phyloP scores from a whole-genome alignment of 805 yeast genomes.

The Pichia manshurica region DNA sequence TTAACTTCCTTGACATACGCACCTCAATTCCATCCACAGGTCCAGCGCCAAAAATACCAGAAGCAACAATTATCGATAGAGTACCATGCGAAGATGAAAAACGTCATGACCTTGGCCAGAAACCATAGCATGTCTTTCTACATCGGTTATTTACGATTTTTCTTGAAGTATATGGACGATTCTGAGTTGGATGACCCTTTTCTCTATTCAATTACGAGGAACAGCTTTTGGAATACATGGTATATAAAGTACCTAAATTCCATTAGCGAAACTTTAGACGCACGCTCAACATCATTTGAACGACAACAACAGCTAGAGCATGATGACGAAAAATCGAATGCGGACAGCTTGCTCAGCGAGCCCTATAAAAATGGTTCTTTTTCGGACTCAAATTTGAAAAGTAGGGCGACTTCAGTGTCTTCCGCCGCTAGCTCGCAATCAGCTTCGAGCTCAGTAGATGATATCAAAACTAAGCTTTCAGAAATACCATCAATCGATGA shows the following conservation, averaged over 20 bases:
- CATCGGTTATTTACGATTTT: conserved; percentile 28
- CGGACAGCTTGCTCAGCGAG: background rate
- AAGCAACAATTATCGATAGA: conserved; percentile 13
- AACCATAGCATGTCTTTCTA: conserved; percentile 23
- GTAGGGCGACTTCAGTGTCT: background rate
- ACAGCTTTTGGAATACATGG: conserved; percentile 29
- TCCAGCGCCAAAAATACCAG: conserved; percentile 10
- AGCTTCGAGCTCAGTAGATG: background rate
- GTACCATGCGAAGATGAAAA: conserved; percentile 14
- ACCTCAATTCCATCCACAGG: conserved; percentile 1
- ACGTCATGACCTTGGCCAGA: conserved; percentile 14
- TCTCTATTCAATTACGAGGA: conserved; percentile 28
- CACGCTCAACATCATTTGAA: background rate
- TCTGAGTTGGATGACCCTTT: conserved; percentile 28
- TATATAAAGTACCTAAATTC: conserved; percentile 16
- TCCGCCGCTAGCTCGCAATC: background rate
- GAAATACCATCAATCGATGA: conserved; percentile 17
- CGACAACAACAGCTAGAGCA: too few species aligned
- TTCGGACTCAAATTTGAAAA: background rate
- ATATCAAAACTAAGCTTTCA: conserved; percentile 8
- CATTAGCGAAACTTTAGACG: background rate
- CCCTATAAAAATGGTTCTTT: background rate
- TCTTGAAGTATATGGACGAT: conserved; percentile 30
- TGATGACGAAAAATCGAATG: background rate
- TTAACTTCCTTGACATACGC: too few species aligned